Evolutionary conservation across 495 filamentous ascomycete species (phyloP), one percentile per base, ranked within the genome.

Genomic region (Aspergillus saccharolyticus): DNA sequence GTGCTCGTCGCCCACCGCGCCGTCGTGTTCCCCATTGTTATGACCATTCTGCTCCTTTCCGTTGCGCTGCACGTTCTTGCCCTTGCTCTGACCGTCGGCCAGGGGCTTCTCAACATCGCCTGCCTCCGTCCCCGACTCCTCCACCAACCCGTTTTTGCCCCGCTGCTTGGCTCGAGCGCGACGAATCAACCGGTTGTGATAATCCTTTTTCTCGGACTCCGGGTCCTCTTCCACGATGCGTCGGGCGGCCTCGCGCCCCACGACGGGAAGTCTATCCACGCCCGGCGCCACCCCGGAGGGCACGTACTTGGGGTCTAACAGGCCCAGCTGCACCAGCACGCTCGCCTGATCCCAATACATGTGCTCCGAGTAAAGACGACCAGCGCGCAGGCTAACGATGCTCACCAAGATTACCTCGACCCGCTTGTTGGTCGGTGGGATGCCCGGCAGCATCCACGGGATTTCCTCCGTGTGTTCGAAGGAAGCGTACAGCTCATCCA

Each of bases 301-400:
- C 8, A 84, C 70, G 12, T 81, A 68, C 69, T 76, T 87, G 61
- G 64, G 85, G 78, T 90, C 83, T 42, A 96, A 65, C 47, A 95
- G 66, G 0, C 90, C 90, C 0, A 90, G 71, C 70, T 96, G 91
- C 18, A 86, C 79, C 0, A 96, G 71, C 2, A 93, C 86, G 16
- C 82, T 86, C 1, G 87, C 89, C 67, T 96, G 90, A 64, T 96
- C 91, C 90, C 90, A 96, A 60, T 88, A 86, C 17, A 92, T 85
- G 62, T 93, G 87, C 69, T 96, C 91, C 52, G 89, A 85, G 65
- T 85, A 91, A 4, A 96, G 74, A 50, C 83, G 83, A 4, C 87
- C 87, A 2, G 82, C 89, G 15, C 89, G 78, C 50, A 94, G 73
- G 56, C 85, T 85, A 24, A 94, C 87, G 12, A 95, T 85, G 59